Evolutionary conservation across 2,329 filamentous ascomycete genomes (phyloP).

Genomic region (Didymella exigua): DNA sequence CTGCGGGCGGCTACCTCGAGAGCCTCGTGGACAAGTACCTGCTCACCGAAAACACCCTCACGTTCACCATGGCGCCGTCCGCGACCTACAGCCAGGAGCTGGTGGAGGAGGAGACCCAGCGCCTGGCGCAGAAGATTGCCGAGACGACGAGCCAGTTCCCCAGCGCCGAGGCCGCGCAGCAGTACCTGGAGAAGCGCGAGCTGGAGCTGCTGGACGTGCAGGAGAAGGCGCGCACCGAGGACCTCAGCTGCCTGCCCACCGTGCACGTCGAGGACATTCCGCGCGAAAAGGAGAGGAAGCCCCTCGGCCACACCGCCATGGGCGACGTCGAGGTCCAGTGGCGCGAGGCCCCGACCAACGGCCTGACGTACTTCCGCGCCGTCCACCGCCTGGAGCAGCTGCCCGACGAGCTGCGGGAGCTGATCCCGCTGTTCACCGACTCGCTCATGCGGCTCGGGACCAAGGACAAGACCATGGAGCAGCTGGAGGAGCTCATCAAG

Average conservation of each 20-base stretch:
- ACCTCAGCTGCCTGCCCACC: constrained; percentile 85
- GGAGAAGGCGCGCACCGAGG: constrained; percentile 80
- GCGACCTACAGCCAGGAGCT: constrained; percentile 75
- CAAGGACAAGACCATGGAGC: constrained; percentile 84
- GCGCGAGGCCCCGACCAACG: constrained; percentile 92
- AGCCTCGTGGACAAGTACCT: constrained; percentile 86
- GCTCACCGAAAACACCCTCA: constrained; percentile 82
- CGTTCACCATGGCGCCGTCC: constrained; percentile 93
- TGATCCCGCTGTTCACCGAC: constrained; percentile 90
- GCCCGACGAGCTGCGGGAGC: constrained; percentile 79
- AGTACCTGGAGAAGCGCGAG: constrained; percentile 77
- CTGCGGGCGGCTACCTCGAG: constrained; percentile 80
- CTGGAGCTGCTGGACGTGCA: constrained; percentile 80
- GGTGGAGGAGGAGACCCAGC: constrained; percentile 74
- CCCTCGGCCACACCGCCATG: constrained; percentile 63
- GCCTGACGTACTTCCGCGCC: constrained; percentile 92
- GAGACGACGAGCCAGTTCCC: constrained; percentile 72
- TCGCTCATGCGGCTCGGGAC: constrained; percentile 93
- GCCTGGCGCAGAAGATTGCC: constrained; percentile 75
- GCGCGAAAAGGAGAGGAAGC: constrained; percentile 74
- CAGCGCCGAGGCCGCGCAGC: constrained; percentile 71
- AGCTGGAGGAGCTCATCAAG: constrained; percentile 94
- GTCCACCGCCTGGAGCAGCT: constrained; percentile 80
- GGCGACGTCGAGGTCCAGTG: constrained; percentile 77
- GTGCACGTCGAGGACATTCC: constrained; percentile 90